Conservation (phyloP, 352 stramenopile species). For the Globisporangium abappressorium region DNA sequence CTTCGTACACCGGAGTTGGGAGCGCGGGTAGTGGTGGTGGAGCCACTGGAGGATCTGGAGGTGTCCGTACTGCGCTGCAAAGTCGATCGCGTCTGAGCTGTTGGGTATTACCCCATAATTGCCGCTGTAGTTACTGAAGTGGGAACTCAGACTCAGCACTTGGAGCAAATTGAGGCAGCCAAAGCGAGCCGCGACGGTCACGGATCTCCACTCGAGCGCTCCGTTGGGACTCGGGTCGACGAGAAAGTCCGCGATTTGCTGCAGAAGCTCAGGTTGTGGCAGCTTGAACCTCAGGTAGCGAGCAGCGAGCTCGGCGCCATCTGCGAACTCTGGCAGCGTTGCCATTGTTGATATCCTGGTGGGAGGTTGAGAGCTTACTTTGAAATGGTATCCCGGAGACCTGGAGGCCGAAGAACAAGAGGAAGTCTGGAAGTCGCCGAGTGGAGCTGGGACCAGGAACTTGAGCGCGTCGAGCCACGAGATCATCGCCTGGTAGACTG, state of each 20-base stretch:
- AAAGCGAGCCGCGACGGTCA: background rate
- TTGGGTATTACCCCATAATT: background rate
- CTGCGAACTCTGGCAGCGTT: background rate
- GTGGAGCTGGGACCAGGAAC: background rate
- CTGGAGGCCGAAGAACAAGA: too few relatives aligned
- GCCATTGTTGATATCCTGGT: background rate
- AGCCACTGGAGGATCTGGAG: conserved; percentile 6
- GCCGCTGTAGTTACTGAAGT: background rate
- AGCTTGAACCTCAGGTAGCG: background rate
- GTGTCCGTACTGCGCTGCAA: conserved; percentile 3
- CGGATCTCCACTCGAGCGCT: conserved; percentile 3
- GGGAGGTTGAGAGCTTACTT: background rate
- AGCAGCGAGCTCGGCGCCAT: background rate
- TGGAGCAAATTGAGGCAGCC: background rate
- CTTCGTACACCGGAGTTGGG: background rate
- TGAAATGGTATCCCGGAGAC: background rate
- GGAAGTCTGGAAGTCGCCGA: background rate
- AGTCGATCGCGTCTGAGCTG: background rate
- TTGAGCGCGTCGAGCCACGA: background rate
- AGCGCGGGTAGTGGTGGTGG: background rate
- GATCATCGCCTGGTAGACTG: background rate
- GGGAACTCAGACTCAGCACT: background rate
- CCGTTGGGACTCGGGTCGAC: background rate
- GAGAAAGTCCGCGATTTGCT: conserved; percentile 5
- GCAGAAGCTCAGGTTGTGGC: background rate